Evolutionary conservation across 2,329 filamentous ascomycete species (phyloP), one percentile per base, ranked within the genome.

Genomic region (Fusarium dimerum): DNA sequence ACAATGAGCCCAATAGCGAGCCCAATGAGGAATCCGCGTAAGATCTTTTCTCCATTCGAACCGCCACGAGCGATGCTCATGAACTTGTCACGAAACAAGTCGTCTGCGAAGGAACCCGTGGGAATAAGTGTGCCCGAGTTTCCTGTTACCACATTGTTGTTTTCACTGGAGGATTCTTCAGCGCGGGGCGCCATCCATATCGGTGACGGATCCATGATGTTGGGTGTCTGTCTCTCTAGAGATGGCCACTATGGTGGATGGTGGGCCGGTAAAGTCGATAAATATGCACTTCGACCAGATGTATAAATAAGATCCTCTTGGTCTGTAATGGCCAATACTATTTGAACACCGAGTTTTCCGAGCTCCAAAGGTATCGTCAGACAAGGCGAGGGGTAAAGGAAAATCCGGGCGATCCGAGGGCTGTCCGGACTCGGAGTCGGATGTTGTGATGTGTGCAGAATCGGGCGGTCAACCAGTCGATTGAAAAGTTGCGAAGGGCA

Each of bases 21-120:
- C 40, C 69, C 69, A 42, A 71, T 66, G 17, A 71, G 57, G 58
- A 71, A 70, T 36, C 68, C 69, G 11, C 66, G 65, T 43, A 70
- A 62, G 11, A 71, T 61, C 54, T 64, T 68, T 40, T 70, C 69
- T 13, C 66, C 66, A 45, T 56, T 64, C 6, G 67, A 67, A 8
- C 68, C 69, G 29, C 62, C 63, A 9, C 57, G 60, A 20, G 68
- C 61, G 40, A 71, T 58, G 34, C 60, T 50, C 52, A 68, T 57
- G 48, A 69, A 63, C 29, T 65, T 61, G 32, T 65, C 57, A 18
- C 60, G 59, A 40, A 66, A 66, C 8, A 69, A 26, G 45, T 68
- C 61, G 39, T 62, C 51, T 41, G 63, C 63, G 8, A 60, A 54
- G n/a, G 59, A 52, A 43, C 59, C 54, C 7, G 53, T 46, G 9